Percentiles rank a stretch among this genome's conserved stretches.
phyloP scores from a whole-genome alignment of 2,329 filamentous ascomycete genomes.

The Aspergillus amoenus region DNA sequence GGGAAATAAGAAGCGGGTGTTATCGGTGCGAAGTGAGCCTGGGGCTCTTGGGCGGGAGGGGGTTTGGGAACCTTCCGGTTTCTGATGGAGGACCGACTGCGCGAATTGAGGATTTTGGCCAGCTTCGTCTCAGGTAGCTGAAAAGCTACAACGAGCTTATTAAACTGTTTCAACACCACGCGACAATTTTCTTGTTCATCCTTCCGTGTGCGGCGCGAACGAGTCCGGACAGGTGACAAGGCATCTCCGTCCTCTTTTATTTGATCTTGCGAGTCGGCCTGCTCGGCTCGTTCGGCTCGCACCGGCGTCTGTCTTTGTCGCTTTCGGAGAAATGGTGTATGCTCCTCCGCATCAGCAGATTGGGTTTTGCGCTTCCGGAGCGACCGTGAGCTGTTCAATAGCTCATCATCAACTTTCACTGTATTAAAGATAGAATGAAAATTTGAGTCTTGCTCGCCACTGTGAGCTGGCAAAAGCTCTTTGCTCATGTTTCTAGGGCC shows the following conservation, averaged over 20 bases:
- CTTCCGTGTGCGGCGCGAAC: conserved; percentile 57
- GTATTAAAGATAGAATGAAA: conserved; percentile 78
- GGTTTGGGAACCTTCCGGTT: conserved; percentile 46
- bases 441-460: conserved; percentile 63
- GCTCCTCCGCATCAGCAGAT: conserved; percentile 59
- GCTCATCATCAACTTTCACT: conserved; percentile 68
- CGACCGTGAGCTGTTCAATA: conserved; percentile 72
- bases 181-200: conserved; percentile 42
- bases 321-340: conserved; percentile 50
- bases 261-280: conserved; percentile 20
- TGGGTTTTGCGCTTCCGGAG: conserved; percentile 84
- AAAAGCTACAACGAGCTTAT: conserved; percentile 59
- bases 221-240: conserved; percentile 40
- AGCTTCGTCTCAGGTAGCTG: conserved; percentile 59
- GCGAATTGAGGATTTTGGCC: conserved; percentile 58
- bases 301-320: conserved; percentile 36
- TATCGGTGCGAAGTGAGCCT: conserved; percentile 61
- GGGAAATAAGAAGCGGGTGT: conserved; percentile 66
- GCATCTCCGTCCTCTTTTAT: conserved; percentile 21
- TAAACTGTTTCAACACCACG: conserved; percentile 40
- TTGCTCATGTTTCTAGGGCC: conserved; percentile 66
- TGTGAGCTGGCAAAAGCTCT: conserved; percentile 69
- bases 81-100: conserved; percentile 60
- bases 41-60: conserved; percentile 43
- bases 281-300: conserved; percentile 25